A percentile compares a stretch with the other conserved stretches of the same genome.
Evolutionary conservation across 352 stramenopile genomes (phyloP).

Genomic region (Phytophthora sojae): DNA sequence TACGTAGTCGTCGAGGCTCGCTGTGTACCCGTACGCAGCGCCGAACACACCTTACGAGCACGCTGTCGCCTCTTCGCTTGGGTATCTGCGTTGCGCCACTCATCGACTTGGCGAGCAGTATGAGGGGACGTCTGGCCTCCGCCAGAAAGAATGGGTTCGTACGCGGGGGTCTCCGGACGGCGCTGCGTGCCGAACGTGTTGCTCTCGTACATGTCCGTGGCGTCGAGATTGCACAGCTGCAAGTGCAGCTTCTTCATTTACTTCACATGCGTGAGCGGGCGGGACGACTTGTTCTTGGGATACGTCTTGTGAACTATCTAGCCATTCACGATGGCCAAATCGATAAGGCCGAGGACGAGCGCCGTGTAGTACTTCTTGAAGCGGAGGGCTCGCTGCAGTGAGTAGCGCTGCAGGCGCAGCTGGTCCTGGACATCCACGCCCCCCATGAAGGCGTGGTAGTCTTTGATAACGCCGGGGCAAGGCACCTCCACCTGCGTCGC

Average conservation of each 20-base stretch:
- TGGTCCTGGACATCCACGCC: not conserved
- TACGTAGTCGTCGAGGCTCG: conserved; percentile 3
- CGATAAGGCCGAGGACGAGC: not conserved
- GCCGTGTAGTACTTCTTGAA: not conserved
- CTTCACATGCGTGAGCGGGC: not conserved
- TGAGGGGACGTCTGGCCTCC: not conserved
- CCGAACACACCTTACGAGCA: not conserved
- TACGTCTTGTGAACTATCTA: not conserved
- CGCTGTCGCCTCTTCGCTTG: conserved; percentile 1
- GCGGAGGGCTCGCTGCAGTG: not conserved
- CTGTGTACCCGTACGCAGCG: not conserved
- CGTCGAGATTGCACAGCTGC: not conserved
- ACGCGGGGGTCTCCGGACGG: not conserved
- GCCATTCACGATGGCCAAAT: not conserved
- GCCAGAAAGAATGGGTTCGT: not conserved
- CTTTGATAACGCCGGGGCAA: conserved; percentile 9
- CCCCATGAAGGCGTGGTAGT: conserved; percentile 18
- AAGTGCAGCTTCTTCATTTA: conserved; percentile 11
- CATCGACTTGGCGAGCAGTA: not conserved
- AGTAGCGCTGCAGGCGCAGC: not conserved
- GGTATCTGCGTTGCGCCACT: not conserved
- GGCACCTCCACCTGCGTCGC: conserved; percentile 5
- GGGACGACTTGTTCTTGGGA: not conserved
- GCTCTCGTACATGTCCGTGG: not conserved
- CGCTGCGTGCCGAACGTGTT: not conserved